Evolutionary conservation across 192 early-diverging fungal species (phyloP).

Genomic region (Podila minutissima): DNA sequence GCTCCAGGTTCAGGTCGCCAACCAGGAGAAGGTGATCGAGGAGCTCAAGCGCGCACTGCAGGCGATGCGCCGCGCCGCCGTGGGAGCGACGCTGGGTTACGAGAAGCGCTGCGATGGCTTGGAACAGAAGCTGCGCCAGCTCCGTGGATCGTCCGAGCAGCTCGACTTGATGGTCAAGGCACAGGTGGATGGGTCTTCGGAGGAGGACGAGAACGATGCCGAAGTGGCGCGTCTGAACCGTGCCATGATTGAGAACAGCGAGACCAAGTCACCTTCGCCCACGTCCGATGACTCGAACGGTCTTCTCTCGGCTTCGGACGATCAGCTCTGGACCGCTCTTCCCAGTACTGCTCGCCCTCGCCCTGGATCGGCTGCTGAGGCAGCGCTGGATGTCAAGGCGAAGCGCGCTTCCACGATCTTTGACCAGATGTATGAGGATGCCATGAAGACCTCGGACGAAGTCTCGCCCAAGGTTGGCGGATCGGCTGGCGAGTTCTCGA

Average conservation of each 20-base stretch:
- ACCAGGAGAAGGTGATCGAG: conserved; percentile 60
- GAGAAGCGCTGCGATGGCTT: conserved; percentile 56
- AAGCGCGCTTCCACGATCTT: conserved; percentile 50
- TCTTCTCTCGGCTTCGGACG: conserved; percentile 5
- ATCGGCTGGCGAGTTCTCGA: conserved; percentile 45
- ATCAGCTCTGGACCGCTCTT: conserved; percentile 32
- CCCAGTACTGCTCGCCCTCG: conserved; percentile 30
- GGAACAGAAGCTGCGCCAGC: conserved; percentile 46
- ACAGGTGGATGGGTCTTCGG: conserved; percentile 30
- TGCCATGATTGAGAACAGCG: not conserved
- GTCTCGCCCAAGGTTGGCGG: conserved; percentile 48
- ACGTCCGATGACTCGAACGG: not conserved
- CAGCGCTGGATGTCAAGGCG: conserved; percentile 27
- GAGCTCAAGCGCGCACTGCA: conserved; percentile 65
- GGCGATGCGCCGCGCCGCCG: conserved; percentile 68
- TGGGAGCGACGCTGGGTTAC: conserved; percentile 56
- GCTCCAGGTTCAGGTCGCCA: conserved; percentile 53
- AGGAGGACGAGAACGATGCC: conserved; percentile 49
- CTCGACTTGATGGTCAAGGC: not conserved
- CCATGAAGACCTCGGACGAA: conserved; percentile 45
- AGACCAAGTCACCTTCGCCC: conserved; percentile 3
- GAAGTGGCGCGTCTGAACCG: conserved; percentile 37
- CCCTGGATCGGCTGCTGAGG: conserved; percentile 38
- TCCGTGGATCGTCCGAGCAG: conserved; percentile 23
- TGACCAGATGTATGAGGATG: conserved; percentile 47